These are phyloP conservation scores for Hansenula sp. DNA, from an alignment of 1,139 yeast species.

Conservation along the genomic window DNA sequence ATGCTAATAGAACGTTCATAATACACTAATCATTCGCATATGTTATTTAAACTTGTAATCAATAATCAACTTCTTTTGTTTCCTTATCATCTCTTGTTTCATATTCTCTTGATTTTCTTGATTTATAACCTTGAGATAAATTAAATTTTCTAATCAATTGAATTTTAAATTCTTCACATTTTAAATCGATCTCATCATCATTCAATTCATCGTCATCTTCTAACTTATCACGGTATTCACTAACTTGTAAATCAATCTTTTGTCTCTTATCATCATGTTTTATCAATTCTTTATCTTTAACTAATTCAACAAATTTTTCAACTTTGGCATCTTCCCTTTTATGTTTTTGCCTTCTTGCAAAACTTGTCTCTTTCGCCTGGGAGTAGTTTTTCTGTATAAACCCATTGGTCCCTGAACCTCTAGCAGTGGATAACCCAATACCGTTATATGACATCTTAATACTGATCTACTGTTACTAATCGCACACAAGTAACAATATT, in stretches of 20 bases:
- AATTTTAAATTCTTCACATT: slow-evolving; percentile 15
- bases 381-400: slow-evolving; percentile 22
- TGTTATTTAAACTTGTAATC: neutral
- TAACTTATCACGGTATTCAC: slow-evolving; percentile 20
- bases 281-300: slow-evolving; percentile 15
- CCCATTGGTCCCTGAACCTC: slow-evolving; percentile 25
- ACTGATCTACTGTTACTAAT: too few relatives aligned
- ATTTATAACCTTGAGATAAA: slow-evolving; percentile 10
- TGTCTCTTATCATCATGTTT: slow-evolving; percentile 17
- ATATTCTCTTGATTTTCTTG: slow-evolving; percentile 9
- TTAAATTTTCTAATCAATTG: slow-evolving; percentile 6
- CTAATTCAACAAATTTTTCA: slow-evolving; percentile 4
- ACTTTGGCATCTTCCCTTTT: slow-evolving; percentile 12
- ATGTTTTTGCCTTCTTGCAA: slow-evolving; percentile 16
- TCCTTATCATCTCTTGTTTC: neutral
- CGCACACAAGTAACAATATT: too few relatives aligned
- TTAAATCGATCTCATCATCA: slow-evolving; percentile 18
- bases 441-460: slow-evolving; percentile 24
- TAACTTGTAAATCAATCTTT: slow-evolving; percentile 16
- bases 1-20: slow-evolving; percentile 3
- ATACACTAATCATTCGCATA: slow-evolving; percentile 4
- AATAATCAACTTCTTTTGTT: neutral
- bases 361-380: slow-evolving; percentile 11
- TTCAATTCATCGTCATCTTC: slow-evolving; percentile 19
- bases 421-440: slow-evolving; percentile 23